Evolutionary conservation across 768 basidiomycete species (phyloP).

Genomic region (Boletus tomentosulus): DNA sequence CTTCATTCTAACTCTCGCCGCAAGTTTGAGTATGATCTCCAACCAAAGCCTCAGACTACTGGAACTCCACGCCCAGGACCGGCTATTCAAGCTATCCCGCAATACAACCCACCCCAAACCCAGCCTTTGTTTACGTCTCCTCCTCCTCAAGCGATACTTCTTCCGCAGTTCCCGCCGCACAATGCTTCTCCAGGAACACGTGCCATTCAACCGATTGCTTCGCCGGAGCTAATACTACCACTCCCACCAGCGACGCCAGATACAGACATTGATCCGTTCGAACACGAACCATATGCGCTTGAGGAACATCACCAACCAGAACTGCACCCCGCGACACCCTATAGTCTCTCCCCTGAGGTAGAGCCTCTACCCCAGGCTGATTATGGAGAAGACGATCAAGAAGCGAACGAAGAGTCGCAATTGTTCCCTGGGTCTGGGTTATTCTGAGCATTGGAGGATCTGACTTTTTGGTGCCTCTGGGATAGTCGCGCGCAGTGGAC

Average conservation of each 20-base stretch:
- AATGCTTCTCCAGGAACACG: conserved; percentile 2
- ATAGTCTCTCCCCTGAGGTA: conserved; percentile 25
- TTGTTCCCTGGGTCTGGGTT: conserved; percentile 43
- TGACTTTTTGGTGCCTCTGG: neutral
- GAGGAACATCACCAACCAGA: conserved; percentile 18
- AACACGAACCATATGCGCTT: conserved; percentile 24
- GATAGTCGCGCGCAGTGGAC: neutral
- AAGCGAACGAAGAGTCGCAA: conserved; percentile 32
- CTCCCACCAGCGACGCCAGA: conserved; percentile 22
- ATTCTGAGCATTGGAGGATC: conserved; percentile 25
- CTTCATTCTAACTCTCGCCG: conserved; percentile 3
- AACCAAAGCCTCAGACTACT: conserved; percentile 10
- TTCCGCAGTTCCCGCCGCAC: conserved; percentile 7
- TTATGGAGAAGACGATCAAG: conserved; percentile 19
- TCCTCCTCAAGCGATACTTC: conserved; percentile 9
- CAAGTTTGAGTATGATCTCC: conserved; percentile 41
- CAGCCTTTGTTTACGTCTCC: conserved; percentile 9
- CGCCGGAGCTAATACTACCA: conserved; percentile 13
- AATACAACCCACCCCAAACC: conserved; percentile 8
- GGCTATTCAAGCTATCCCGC: conserved; percentile 5
- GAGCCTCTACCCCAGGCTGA: conserved; percentile 6
- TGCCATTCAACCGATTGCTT: conserved; percentile 2
- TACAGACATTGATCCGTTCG: conserved; percentile 32
- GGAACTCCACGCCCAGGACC: conserved; percentile 14
- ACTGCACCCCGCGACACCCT: conserved; percentile 19